Evolutionary conservation across 352 stramenopile species (phyloP).

Genomic region (Phytophthora pluvialis): DNA sequence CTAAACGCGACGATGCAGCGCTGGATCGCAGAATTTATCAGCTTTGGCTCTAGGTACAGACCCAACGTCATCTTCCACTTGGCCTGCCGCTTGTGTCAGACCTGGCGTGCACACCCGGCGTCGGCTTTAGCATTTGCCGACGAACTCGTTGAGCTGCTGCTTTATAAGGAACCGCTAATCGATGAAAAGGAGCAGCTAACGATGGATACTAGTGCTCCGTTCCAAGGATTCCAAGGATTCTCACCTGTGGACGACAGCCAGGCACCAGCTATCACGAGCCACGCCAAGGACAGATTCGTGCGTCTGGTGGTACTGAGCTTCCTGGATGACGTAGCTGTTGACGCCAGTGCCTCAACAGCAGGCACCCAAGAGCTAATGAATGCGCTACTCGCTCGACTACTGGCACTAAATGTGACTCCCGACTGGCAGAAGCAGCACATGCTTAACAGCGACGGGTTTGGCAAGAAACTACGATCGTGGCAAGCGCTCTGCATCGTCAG

Average conservation of each 20-base stretch:
- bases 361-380: slow-evolving; percentile 44
- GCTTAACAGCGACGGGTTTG: slow-evolving; percentile 86
- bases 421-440: slow-evolving; percentile 86
- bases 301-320: slow-evolving; percentile 74
- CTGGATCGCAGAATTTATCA: slow-evolving; percentile 61
- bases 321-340: slow-evolving; percentile 59
- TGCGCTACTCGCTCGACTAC: slow-evolving; percentile 41
- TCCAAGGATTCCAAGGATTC: slow-evolving; percentile 37
- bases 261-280: slow-evolving; percentile 30
- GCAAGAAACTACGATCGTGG: slow-evolving; percentile 77
- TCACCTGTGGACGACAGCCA: slow-evolving; percentile 13
- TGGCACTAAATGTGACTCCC: slow-evolving; percentile 60
- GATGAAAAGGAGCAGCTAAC: slow-evolving; percentile 64
- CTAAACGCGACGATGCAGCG: slow-evolving; percentile 52
- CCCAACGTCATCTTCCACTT: slow-evolving; percentile 87
- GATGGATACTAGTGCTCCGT: slow-evolving; percentile 16
- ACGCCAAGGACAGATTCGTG: slow-evolving; percentile 71
- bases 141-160: slow-evolving; percentile 70
- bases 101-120: slow-evolving; percentile 62
- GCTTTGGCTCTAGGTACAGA: slow-evolving; percentile 61
- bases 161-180: slow-evolving; percentile 84
- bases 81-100: slow-evolving; percentile 63
- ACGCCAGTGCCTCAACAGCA: slow-evolving; percentile 12
- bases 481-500: slow-evolving; percentile 81
- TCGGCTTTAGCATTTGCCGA: slow-evolving; percentile 60